Evolutionary conservation across 2,329 filamentous ascomycete genomes (phyloP).

Genomic region (Aspergillus candidus): DNA sequence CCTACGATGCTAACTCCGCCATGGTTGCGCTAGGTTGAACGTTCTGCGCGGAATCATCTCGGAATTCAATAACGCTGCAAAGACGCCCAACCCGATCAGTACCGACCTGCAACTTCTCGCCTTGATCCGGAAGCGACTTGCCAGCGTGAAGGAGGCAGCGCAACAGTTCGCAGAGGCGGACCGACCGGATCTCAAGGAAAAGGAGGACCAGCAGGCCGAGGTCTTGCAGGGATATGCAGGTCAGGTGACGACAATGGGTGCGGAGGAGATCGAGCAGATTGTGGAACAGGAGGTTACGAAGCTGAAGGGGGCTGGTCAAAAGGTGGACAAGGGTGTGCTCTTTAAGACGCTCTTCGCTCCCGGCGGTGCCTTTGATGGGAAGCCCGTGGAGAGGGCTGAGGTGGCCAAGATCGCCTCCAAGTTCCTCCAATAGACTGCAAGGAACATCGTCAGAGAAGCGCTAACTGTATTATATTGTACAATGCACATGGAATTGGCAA

Average conservation of each 20-base stretch:
- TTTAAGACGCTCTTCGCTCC: conserved; percentile 39
- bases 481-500: no score
- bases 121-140: conserved; percentile 41
- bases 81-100: conserved; percentile 40
- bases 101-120: conserved; percentile 44
- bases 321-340: conserved; percentile 33
- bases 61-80: conserved; percentile 45
- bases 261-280: conserved; percentile 35
- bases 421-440: conserved; percentile 12
- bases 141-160: conserved; percentile 33
- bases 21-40: conserved; percentile 32
- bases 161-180: conserved; percentile 38
- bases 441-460: no score
- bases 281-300: conserved; percentile 32
- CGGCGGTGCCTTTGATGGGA: conserved; percentile 39
- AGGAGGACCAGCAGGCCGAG: conserved; percentile 39
- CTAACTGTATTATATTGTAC: no score
- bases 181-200: conserved; percentile 40
- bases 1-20: not conserved
- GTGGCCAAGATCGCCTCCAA: conserved; percentile 39
- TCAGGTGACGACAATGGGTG: conserved; percentile 36
- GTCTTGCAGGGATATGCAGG: conserved; percentile 42
- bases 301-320: conserved; percentile 31
- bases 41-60: conserved; percentile 45
- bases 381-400: conserved; percentile 38